Percentiles rank a stretch among this genome's conserved stretches.
phyloP scores from a whole-genome alignment of 768 basidiomycete species.

The Phaeotremella fagi region DNA sequence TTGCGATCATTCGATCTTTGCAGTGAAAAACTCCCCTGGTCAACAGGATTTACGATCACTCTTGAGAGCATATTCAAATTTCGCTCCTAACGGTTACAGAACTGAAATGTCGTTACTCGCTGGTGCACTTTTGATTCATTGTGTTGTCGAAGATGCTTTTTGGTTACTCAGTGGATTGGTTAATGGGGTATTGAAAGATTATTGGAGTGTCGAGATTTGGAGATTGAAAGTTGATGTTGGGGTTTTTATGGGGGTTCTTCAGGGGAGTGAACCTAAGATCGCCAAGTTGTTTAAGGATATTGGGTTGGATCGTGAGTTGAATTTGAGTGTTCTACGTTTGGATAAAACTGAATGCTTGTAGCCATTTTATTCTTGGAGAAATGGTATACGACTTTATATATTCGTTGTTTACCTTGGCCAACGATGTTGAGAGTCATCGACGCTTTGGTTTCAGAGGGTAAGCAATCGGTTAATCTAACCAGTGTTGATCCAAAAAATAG shows the following conservation, averaged over 20 bases:
- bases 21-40: conserved; percentile 24
- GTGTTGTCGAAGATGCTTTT: conserved; percentile 44
- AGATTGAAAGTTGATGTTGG: conserved; percentile 29
- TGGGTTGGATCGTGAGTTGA: conserved; percentile 28
- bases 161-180: conserved; percentile 40
- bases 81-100: conserved; percentile 27
- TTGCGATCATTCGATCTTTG: conserved; percentile 37
- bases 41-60: conserved; percentile 32
- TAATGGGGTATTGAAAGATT: conserved; percentile 30
- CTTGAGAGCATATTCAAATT: conserved; percentile 35
- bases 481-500: conserved; percentile 1
- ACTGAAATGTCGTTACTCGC: conserved; percentile 35
- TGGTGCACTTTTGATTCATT: conserved; percentile 39
- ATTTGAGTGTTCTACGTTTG: not conserved
- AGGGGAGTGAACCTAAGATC: conserved; percentile 32
- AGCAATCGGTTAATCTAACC: conserved; percentile 1
- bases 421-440: conserved; percentile 37
- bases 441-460: conserved; percentile 39
- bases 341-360: not conserved
- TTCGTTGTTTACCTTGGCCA: conserved; percentile 42
- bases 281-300: conserved; percentile 26
- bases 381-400: conserved; percentile 38
- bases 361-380: conserved; percentile 35
- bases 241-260: conserved; percentile 30
- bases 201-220: conserved; percentile 19